A percentile compares a stretch with the other conserved stretches of the same genome.
Evolutionary conservation across 2,329 filamentous ascomycete genomes (phyloP).

Genomic region (Zopfia rhizophila): DNA sequence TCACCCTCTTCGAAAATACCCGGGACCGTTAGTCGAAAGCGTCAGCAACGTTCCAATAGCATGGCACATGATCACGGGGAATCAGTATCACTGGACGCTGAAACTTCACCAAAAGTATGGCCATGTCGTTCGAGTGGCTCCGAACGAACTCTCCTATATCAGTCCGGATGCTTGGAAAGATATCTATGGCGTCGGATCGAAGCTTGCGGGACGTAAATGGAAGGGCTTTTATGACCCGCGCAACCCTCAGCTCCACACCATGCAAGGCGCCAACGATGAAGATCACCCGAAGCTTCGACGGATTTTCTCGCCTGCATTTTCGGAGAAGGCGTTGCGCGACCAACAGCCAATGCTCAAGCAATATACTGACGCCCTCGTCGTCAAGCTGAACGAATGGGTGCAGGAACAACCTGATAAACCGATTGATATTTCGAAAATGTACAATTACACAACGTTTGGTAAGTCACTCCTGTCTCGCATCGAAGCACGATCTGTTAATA

Average conservation of each 20-base stretch:
- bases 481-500: too few species aligned
- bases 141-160: slow-evolving; percentile 12
- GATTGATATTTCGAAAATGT: slow-evolving; percentile 24
- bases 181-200: slow-evolving; percentile 14
- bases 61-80: slow-evolving; percentile 22
- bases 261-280: slow-evolving; percentile 24
- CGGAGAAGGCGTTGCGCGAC: slow-evolving; percentile 22
- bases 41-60: slow-evolving; percentile 29
- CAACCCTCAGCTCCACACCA: too few species aligned
- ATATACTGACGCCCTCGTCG: slow-evolving; percentile 25
- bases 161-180: slow-evolving; percentile 19
- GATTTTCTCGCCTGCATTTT: slow-evolving; percentile 27
- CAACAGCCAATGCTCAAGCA: slow-evolving; percentile 31
- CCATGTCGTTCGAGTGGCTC: slow-evolving; percentile 14
- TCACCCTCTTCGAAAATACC: slow-evolving; percentile 48
- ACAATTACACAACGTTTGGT: slow-evolving; percentile 36
- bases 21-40: slow-evolving; percentile 44
- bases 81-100: slow-evolving; percentile 1
- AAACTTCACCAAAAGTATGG: slow-evolving; percentile 13
- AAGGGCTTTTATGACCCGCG: too few species aligned
- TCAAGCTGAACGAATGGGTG: slow-evolving; percentile 22
- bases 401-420: too few species aligned
- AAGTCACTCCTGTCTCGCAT: too few species aligned
- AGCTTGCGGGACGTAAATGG: too few species aligned
- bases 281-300: slow-evolving; percentile 26